Evolutionary conservation across 75 land plant species (phyloP).

Genomic region (Sequoia sempervirens): DNA sequence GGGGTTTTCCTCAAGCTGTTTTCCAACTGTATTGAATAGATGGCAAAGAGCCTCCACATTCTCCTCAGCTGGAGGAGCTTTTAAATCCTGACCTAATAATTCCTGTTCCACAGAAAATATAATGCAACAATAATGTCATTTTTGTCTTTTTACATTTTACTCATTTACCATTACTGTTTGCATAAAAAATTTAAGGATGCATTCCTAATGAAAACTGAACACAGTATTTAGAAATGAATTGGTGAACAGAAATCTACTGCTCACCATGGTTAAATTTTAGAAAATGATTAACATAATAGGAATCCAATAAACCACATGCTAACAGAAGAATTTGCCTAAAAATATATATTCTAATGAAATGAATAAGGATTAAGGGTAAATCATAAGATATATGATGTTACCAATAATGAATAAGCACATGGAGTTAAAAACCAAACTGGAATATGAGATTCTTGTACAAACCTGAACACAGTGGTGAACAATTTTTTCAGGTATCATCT

Average conservation of each 20-base stretch:
- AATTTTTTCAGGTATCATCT: conserved; percentile 80
- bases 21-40: conserved; percentile 78
- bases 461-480: conserved; percentile 96
- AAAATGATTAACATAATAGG: background rate
- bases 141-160: background rate
- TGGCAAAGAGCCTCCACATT: conserved; percentile 96
- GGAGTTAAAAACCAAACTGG: background rate
- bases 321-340: conserved; percentile 29
- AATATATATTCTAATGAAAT: conserved; percentile 8
- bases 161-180: background rate
- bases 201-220: background rate
- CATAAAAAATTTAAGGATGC: background rate
- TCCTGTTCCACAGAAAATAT: conserved; percentile 24
- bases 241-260: background rate
- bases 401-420: background rate
- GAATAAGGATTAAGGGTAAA: too few relatives aligned
- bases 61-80: conserved; percentile 75
- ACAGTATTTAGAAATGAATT: background rate
- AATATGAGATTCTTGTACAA: background rate
- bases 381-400: too few relatives aligned
- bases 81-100: conserved; percentile 64
- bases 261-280: background rate
- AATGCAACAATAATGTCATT: background rate
- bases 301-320: too few relatives aligned
- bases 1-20: conserved; percentile 75